phyloP scores from a whole-genome alignment of 179 eudicot species.

The Beta lomatogona region DNA sequence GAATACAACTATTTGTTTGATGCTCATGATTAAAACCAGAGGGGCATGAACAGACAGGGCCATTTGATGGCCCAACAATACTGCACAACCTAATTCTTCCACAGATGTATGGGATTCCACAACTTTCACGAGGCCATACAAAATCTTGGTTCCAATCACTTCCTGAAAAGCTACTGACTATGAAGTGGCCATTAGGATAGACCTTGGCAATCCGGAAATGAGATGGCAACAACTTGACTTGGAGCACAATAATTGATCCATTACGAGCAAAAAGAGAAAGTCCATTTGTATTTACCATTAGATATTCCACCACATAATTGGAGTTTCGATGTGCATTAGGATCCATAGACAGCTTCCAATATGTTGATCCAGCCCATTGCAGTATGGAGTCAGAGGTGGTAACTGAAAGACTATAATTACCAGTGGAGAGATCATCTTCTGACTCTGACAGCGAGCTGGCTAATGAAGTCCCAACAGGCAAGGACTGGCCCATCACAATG shows the following conservation, averaged over 20 bases:
- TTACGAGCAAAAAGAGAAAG: constrained; percentile 47
- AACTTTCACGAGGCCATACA: constrained; percentile 49
- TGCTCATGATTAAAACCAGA: constrained; percentile 36
- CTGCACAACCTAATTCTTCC: constrained; percentile 63
- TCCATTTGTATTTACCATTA: constrained; percentile 55
- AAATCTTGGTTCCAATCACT: constrained; percentile 35
- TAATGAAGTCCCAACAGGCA: constrained; percentile 43
- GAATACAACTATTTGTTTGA: constrained; percentile 43
- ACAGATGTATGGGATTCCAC: constrained; percentile 59
- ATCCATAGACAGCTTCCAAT: constrained; percentile 74
- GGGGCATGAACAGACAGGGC: constrained; percentile 66
- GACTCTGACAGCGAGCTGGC: constrained; percentile 38
- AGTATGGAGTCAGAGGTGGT: constrained; percentile 50
- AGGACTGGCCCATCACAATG: constrained; percentile 58
- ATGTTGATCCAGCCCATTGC: constrained; percentile 57
- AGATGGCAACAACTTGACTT: constrained; percentile 39
- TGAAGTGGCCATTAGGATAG: constrained; percentile 53
- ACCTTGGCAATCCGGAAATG: constrained; percentile 53
- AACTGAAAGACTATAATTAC: constrained; percentile 51
- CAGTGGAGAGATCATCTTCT: constrained; percentile 45
- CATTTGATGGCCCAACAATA: constrained; percentile 17
- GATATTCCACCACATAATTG: constrained; percentile 41
- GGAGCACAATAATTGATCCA: constrained; percentile 45
- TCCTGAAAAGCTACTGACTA: constrained; percentile 44
- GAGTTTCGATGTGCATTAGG: constrained; percentile 42